Conservation (phyloP, 1,139 yeast genomes). For the Geotrichum fermentans region DNA sequence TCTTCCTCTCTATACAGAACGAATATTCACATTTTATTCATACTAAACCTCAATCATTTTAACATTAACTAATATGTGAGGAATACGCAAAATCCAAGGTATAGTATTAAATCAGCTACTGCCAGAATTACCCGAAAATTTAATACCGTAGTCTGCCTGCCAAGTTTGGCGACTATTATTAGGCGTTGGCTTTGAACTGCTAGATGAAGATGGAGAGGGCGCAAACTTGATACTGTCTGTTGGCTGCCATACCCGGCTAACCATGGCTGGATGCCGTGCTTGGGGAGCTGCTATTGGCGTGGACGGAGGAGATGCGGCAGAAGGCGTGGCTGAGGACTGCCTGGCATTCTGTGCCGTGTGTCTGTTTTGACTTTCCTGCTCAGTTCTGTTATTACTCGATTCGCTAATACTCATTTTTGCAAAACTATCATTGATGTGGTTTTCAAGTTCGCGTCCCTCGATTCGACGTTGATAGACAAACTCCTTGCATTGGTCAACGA, state of each 20-base stretch:
- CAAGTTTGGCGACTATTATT: slow-evolving; percentile 1
- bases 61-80: no score
- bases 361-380: background rate
- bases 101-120: no score
- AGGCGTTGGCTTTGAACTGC: background rate
- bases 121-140: slow-evolving; percentile 6
- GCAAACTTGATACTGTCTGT: slow-evolving; percentile 8
- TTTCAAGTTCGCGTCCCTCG: slow-evolving; percentile 52
- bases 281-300: slow-evolving; percentile 16
- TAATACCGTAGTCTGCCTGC: slow-evolving; percentile 15
- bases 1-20: no score
- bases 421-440: slow-evolving; percentile 13
- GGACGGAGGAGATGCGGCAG: background rate
- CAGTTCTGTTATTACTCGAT: background rate
- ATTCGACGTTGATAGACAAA: slow-evolving; percentile 51
- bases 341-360: background rate
- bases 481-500: slow-evolving; percentile 50
- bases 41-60: no score
- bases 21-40: no score
- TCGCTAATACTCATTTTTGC: slow-evolving; percentile 6
- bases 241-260: slow-evolving; percentile 15
- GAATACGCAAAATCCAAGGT: no score
- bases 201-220: background rate
- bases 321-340: background rate
- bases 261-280: slow-evolving; percentile 14